Percentiles rank a stretch among this genome's conserved stretches.
phyloP scores from a whole-genome alignment of 495 filamentous ascomycete genomes.

The Penicillium flavigenum region DNA sequence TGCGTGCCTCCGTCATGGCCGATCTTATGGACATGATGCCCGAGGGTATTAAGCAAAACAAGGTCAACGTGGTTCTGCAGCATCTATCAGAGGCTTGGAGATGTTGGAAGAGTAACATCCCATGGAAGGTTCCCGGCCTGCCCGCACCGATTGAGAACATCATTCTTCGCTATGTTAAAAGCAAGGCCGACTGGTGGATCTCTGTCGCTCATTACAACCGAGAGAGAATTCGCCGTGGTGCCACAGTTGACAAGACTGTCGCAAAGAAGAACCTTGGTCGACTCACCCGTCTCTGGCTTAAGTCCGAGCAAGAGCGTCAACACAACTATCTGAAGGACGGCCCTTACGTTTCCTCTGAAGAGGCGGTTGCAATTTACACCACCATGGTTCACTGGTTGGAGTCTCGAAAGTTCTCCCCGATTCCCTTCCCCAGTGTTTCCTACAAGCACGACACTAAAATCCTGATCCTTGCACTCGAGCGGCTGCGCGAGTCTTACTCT shows the following conservation, averaged over 20 bases:
- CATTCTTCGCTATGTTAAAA: conserved; percentile 96
- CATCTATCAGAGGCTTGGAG: conserved; percentile 98
- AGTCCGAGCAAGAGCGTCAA: conserved; percentile 96
- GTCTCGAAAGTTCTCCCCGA: conserved; percentile 96
- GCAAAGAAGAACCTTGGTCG: conserved; percentile 99
- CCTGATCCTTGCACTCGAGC: conserved; percentile 91
- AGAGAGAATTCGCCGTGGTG: conserved; percentile 91
- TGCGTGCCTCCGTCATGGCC: conserved; percentile 97
- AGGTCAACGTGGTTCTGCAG: conserved; percentile 96
- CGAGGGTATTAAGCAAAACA: conserved; percentile 98
- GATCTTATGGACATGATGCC: conserved; percentile 99
- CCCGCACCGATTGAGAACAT: conserved; percentile 98
- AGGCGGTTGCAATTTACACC: conserved; percentile 97
- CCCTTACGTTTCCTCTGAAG: conserved; percentile 96
- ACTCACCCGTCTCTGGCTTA: conserved; percentile 93
- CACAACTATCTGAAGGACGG: conserved; percentile 99
- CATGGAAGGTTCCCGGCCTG: conserved; percentile 96
- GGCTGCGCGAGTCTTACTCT: conserved; percentile 92
- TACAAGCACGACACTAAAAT: conserved; percentile 99
- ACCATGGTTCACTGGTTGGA: conserved; percentile 99
- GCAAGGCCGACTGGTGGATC: conserved; percentile 99
- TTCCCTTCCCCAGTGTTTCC: conserved; percentile 97
- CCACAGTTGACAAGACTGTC: conserved; percentile 98
- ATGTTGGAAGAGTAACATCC: conserved; percentile 99
- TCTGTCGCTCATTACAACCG: conserved; percentile 98